A percentile compares a stretch with the other conserved stretches of the same genome.
Conservation (phyloP, 257 asterid genomes). For the Eustoma russellianum region DNA sequence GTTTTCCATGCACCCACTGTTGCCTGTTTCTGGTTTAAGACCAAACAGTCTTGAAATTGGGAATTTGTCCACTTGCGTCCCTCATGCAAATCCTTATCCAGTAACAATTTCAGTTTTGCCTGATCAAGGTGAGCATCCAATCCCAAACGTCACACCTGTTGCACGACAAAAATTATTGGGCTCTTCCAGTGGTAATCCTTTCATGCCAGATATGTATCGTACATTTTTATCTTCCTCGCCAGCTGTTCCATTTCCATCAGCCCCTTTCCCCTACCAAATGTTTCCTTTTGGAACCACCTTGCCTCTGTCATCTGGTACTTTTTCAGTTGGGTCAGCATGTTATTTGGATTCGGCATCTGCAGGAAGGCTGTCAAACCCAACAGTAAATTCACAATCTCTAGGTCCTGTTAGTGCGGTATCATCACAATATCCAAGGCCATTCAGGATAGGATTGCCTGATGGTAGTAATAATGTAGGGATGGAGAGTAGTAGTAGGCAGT, state of each 20-base stretch:
- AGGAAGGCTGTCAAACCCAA: slow-evolving; percentile 45
- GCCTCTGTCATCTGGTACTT: slow-evolving; percentile 53
- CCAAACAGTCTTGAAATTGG: slow-evolving; percentile 36
- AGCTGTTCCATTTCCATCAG: slow-evolving; percentile 29
- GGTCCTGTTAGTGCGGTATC: slow-evolving; percentile 49
- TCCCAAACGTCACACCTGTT: slow-evolving; percentile 52
- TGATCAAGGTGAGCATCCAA: slow-evolving; percentile 53
- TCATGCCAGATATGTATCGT: slow-evolving; percentile 48
- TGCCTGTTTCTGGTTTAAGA: slow-evolving; percentile 33
- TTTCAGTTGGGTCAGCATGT: slow-evolving; percentile 36
- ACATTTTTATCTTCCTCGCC: slow-evolving; percentile 81
- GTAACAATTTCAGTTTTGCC: slow-evolving; percentile 40
- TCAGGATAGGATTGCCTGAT: slow-evolving; percentile 26
- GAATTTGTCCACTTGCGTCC: slow-evolving; percentile 59
- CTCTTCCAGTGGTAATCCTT: slow-evolving; percentile 39
- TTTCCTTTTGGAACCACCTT: slow-evolving; percentile 52
- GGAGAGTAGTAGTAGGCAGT: slow-evolving; percentile 55
- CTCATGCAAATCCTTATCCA: slow-evolving; percentile 56
- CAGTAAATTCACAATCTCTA: slow-evolving; percentile 45
- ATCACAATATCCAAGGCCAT: slow-evolving; percentile 64
- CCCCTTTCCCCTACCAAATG: slow-evolving; percentile 17
- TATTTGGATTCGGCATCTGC: slow-evolving; percentile 34
- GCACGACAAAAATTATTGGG: slow-evolving; percentile 49
- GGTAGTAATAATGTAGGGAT: slow-evolving; percentile 26
- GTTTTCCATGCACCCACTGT: slow-evolving; percentile 19